phyloP scores from a whole-genome alignment of 2,329 filamentous ascomycete species.

The Dothistroma pini region DNA sequence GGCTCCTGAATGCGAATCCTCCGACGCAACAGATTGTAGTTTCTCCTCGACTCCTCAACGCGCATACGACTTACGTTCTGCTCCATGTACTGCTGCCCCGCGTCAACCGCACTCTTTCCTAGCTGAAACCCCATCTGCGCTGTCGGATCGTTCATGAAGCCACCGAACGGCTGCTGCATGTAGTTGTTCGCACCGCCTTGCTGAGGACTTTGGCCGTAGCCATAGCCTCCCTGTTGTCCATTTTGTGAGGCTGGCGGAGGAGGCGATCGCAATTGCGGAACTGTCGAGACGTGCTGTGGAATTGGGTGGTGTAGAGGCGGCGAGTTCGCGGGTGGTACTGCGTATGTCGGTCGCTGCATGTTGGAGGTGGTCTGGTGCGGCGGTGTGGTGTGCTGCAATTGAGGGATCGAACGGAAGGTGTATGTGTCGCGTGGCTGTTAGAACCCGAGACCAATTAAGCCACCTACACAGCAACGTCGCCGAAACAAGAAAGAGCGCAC shows the following conservation, averaged over 20 bases:
- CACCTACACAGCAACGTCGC: neutral
- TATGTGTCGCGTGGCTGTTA: neutral
- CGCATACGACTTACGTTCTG: slow-evolving; percentile 67
- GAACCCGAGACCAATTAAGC: neutral
- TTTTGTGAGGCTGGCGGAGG: slow-evolving; percentile 71
- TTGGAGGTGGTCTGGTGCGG: slow-evolving; percentile 30
- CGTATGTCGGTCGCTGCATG: slow-evolving; percentile 86
- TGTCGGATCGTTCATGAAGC: slow-evolving; percentile 93
- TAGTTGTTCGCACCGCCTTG: slow-evolving; percentile 45
- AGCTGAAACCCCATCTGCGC: slow-evolving; percentile 94
- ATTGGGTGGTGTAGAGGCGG: slow-evolving; percentile 95
- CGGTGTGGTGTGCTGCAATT: neutral
- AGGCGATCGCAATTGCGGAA: slow-evolving; percentile 93
- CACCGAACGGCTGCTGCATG: slow-evolving; percentile 65
- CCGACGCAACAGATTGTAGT: neutral
- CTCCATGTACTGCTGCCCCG: slow-evolving; percentile 91
- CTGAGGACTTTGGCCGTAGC: slow-evolving; percentile 54
- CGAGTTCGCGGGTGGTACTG: slow-evolving; percentile 69
- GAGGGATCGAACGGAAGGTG: neutral
- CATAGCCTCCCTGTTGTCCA: slow-evolving; percentile 61
- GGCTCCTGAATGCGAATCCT: neutral
- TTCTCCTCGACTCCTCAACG: neutral
- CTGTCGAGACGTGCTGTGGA: slow-evolving; percentile 96
- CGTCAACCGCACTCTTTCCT: slow-evolving; percentile 84
- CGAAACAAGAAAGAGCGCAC: neutral